Base-by-base conservation (phyloP, 192 early-diverging fungal species). In the Backusella psychrophila region DNA sequence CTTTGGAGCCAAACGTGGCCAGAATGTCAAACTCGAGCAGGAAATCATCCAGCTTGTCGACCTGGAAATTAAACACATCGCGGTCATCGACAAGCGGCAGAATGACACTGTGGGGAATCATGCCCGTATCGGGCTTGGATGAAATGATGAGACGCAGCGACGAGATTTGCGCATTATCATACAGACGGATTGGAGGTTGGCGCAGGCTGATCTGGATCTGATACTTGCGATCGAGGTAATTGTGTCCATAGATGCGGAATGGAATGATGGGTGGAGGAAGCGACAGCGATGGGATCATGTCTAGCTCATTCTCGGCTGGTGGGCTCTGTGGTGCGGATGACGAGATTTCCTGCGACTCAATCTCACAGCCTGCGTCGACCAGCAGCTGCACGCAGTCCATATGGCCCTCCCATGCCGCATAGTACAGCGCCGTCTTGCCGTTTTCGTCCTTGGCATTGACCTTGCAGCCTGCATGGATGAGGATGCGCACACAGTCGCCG, bases 241-340 rank as follows among this genome's bases (percentile, higher is more conserved):
- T 96, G 87, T 99, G 98, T 6, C 98, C 98, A 80, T 99, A 99
- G 65, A 97, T 96, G 23, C 97, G 88, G 88, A 99, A 95, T 4
- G 98, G 98, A 72, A 99, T 96, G 38, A 99, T 96, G 11, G 98
- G 98, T 19, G 98, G 98, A 9, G 98, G 98, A 35, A 99, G 78
- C 7, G 93, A 95, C 7, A 99, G 87, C 11, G 96, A 94, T 9
- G 98, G 98, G 56, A 99, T 93, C 35, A 86, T 91, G 63, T 97
- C 96, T 75, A 99, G 77, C 76, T 98, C 97, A 26, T 92, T 80
- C 42, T 92, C 92, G 11, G 81, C 76, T 78, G 56, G 78, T 3
- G 56, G 56, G 7, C 56, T 63, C 11, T 63, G 56, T 2, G 56
- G 56, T 0, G 23, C 56, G 0, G 56, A 63, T 0, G 56, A 63